phyloP scores from a whole-genome alignment of 1,284 basidiomycete genomes.

The Hemileia vastatrix region DNA sequence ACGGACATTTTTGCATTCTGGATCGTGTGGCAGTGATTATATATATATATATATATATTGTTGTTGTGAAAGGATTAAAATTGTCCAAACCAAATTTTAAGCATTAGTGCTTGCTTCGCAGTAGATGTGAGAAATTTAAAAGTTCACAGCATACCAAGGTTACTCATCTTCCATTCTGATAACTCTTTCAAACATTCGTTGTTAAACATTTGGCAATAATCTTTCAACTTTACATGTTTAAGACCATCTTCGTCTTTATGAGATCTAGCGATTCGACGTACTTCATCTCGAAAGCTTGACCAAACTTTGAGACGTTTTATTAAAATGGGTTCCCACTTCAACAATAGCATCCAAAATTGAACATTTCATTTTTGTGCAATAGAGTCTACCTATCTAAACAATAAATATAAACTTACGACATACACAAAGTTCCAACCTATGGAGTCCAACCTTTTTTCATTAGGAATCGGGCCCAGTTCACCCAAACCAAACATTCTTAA shows the following conservation, averaged over 20 bases:
- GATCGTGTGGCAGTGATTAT: too few relatives aligned
- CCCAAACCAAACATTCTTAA: conserved; percentile 90
- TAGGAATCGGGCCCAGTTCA: conserved; percentile 52
- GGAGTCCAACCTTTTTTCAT: conserved; percentile 27
- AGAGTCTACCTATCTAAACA: conserved; percentile 9
- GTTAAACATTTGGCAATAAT: too few relatives aligned
- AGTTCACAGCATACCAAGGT: too few relatives aligned
- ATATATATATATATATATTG: too few relatives aligned
- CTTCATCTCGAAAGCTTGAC: conserved; percentile 81
- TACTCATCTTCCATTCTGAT: too few relatives aligned
- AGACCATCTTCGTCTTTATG: conserved; percentile 20
- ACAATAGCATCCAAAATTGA: not conserved
- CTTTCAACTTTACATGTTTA: too few relatives aligned
- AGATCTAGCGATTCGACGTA: conserved; percentile 68
- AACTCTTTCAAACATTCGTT: too few relatives aligned
- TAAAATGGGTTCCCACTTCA: conserved; percentile 67
- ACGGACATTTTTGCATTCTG: too few relatives aligned
- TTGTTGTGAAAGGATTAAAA: too few relatives aligned
- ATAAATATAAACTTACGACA: conserved; percentile 26
- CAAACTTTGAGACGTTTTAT: conserved; percentile 82
- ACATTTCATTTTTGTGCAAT: not conserved
- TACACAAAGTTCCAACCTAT: conserved; percentile 50
- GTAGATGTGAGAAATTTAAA: too few relatives aligned
- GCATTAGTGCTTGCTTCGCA: too few relatives aligned
- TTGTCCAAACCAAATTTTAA: too few relatives aligned